A percentile compares a stretch with the other conserved stretches of the same genome.
Evolutionary conservation across 805 yeast genomes (phyloP).

Genomic region (Yamadazyma takamatsuzukensis): DNA sequence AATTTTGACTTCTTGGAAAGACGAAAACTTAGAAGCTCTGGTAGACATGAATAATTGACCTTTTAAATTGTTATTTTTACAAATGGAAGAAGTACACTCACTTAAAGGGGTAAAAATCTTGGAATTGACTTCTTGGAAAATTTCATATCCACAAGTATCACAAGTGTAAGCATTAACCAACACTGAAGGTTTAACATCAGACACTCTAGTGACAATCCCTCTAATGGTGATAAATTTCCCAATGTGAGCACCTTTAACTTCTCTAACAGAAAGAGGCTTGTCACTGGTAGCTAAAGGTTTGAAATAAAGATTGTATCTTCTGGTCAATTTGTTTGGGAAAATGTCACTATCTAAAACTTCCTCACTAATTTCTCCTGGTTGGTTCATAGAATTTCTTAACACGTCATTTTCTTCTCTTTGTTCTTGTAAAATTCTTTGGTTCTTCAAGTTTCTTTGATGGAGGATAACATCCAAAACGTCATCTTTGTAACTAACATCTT

Average conservation of each 20-base stretch:
- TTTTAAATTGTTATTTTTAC: conserved; percentile 72
- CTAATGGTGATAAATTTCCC: conserved; percentile 88
- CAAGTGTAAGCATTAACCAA: conserved; percentile 94
- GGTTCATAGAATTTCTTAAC: conserved; percentile 31
- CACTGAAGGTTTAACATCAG: conserved; percentile 93
- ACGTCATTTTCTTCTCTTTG: conserved; percentile 55
- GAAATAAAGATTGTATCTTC: conserved; percentile 85
- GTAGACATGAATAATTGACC: conserved; percentile 92
- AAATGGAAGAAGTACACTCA: conserved; percentile 81
- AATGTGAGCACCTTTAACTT: conserved; percentile 74
- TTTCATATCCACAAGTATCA: conserved; percentile 94
- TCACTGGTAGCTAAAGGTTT: conserved; percentile 59
- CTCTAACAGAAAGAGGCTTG: conserved; percentile 82
- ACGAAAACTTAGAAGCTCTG: conserved; percentile 90
- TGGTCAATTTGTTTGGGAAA: conserved; percentile 82
- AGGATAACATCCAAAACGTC: conserved; percentile 91
- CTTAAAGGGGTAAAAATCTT: conserved; percentile 81
- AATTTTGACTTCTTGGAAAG: conserved; percentile 92
- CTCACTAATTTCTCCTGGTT: conserved; percentile 9
- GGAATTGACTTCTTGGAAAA: conserved; percentile 89
- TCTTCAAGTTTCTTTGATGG: conserved; percentile 84
- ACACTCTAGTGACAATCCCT: conserved; percentile 92
- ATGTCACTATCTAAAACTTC: conserved; percentile 27
- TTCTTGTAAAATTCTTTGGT: conserved; percentile 67
- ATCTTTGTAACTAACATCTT: conserved; percentile 72